Conservation (phyloP, 1,284 basidiomycete genomes). For the Mycena citricolor region DNA sequence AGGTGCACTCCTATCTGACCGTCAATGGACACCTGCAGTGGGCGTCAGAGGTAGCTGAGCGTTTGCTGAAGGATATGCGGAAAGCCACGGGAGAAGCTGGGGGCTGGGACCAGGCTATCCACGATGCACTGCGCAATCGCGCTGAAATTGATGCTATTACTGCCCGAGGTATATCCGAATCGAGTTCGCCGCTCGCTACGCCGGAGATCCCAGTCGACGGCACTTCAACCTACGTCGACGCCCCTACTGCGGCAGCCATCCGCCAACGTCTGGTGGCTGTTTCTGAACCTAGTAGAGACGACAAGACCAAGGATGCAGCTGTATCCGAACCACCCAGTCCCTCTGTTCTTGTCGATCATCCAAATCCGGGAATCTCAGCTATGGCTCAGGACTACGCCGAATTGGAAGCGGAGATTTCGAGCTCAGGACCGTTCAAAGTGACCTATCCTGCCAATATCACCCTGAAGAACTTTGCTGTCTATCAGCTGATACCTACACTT, state of each 20-base stretch:
- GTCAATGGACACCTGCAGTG: conserved; percentile 85
- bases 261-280: conserved; percentile 52
- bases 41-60: conserved; percentile 47
- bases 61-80: conserved; percentile 45
- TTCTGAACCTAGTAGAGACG: conserved; percentile 29
- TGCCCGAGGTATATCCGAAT: conserved; percentile 18
- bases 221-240: conserved; percentile 52
- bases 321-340: conserved; percentile 27
- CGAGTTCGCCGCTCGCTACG: conserved; percentile 32
- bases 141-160: conserved; percentile 35
- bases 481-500: conserved; percentile 88
- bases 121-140: conserved; percentile 44
- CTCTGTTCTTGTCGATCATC: conserved; percentile 74
- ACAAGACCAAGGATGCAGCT: conserved; percentile 23
- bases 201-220: conserved; percentile 42
- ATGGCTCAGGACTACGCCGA: conserved; percentile 79
- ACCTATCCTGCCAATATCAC: conserved; percentile 89
- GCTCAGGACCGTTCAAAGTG: conserved; percentile 62
- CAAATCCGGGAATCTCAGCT: conserved; percentile 63
- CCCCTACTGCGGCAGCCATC: conserved; percentile 48
- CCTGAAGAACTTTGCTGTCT: conserved; percentile 83
- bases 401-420: conserved; percentile 76
- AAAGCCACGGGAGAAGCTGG: conserved; percentile 51
- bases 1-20: conserved; percentile 93
- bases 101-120: conserved; percentile 62